Evolutionary conservation across 331 rosid genomes (phyloP).

Genomic region (Quercus phellos): DNA sequence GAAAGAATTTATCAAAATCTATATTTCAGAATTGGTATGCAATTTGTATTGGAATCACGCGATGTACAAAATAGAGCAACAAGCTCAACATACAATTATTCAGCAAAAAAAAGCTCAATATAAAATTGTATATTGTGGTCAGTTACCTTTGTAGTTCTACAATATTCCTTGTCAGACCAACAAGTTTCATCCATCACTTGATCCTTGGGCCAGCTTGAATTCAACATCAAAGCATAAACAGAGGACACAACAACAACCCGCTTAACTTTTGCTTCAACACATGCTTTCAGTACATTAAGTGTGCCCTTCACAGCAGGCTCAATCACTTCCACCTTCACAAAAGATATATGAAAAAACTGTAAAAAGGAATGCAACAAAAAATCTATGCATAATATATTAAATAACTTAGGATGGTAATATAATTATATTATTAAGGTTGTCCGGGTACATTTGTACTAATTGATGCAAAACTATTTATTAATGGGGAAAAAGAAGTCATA

Average conservation of each 20-base stretch:
- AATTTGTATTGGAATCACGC: neutral
- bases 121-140: neutral
- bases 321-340: slow-evolving; percentile 55
- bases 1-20: neutral
- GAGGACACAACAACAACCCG: slow-evolving; percentile 70
- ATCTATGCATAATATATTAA: too few species aligned
- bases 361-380: too few species aligned
- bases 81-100: neutral
- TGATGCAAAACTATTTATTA: neutral
- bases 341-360: neutral
- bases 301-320: slow-evolving; percentile 86
- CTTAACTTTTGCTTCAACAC: slow-evolving; percentile 58
- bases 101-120: neutral
- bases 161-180: slow-evolving; percentile 82
- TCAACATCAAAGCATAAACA: slow-evolving; percentile 22
- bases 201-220: slow-evolving; percentile 40
- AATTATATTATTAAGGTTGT: neutral
- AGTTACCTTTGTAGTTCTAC: slow-evolving; percentile 55
- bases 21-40: neutral
- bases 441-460: neutral
- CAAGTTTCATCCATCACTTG: slow-evolving; percentile 57
- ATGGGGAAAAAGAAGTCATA: neutral
- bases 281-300: slow-evolving; percentile 59
- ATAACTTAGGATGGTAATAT: neutral
- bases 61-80: neutral